phyloP scores from a whole-genome alignment of 352 stramenopile genomes.

The Blastocystis sp. region DNA sequence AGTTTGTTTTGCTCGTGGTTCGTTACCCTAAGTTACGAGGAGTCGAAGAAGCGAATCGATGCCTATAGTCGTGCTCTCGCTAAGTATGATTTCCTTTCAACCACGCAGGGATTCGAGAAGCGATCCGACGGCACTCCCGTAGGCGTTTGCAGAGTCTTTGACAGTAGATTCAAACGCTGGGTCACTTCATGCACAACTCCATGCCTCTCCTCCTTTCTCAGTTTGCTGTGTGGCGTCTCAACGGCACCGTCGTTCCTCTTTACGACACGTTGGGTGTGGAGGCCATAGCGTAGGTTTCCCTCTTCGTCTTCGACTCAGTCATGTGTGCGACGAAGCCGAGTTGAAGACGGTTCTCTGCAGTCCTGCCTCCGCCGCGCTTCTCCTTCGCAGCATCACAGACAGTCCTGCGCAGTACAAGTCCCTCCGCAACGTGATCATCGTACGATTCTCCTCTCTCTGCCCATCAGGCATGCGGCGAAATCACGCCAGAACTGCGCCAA shows the following conservation, averaged over 20 bases:
- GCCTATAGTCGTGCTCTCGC: constrained; percentile 34
- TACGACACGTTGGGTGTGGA: constrained; percentile 75
- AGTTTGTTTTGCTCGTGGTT: neutral
- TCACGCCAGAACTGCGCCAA: neutral
- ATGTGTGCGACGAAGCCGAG: constrained; percentile 73
- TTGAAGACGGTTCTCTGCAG: constrained; percentile 69
- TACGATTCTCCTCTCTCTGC: neutral
- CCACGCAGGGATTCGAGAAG: constrained; percentile 15
- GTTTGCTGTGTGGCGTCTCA: constrained; percentile 62
- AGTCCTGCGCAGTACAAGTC: neutral
- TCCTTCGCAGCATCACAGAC: constrained; percentile 65
- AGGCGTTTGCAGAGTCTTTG: neutral
- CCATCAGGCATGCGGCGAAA: neutral
- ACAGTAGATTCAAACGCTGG: constrained; percentile 71
- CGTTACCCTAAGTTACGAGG: neutral
- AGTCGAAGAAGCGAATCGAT: neutral
- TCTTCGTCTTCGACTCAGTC: constrained; percentile 55
- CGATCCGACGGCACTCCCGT: constrained; percentile 12
- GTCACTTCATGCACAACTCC: constrained; percentile 89
- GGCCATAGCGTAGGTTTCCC: constrained; percentile 65
- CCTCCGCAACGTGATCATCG: constrained; percentile 55
- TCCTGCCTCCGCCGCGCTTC: constrained; percentile 68
- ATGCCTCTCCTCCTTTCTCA: constrained; percentile 86
- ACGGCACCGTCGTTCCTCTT: constrained; percentile 66
- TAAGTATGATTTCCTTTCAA: constrained; percentile 26